A percentile compares a stretch with the other conserved stretches of the same genome.
Conservation (phyloP, 192 early-diverging fungal species). For the Powellomyces hirtus region DNA sequence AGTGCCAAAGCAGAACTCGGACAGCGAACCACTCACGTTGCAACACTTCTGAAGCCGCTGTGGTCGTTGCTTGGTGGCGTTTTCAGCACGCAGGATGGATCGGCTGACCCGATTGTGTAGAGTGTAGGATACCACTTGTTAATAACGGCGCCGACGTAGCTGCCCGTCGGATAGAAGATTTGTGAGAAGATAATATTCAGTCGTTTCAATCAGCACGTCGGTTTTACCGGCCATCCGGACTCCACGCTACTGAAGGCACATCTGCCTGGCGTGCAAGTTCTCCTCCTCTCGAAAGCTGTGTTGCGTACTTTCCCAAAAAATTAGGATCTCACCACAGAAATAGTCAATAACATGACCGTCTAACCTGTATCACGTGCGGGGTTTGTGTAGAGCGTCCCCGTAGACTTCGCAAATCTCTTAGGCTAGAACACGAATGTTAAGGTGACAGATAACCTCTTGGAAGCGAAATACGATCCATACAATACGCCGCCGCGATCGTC, state of each 20-base stretch:
- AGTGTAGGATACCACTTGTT: slow-evolving; percentile 21
- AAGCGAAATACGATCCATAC: slow-evolving; percentile 11
- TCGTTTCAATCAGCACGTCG: neutral
- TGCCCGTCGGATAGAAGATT: too few relatives aligned
- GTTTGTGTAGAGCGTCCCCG: neutral
- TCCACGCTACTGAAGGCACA: slow-evolving; percentile 14
- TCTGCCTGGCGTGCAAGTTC: too few relatives aligned
- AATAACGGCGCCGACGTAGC: slow-evolving; percentile 10
- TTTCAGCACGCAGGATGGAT: slow-evolving; percentile 12
- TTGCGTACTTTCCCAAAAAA: too few relatives aligned
- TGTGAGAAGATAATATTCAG: neutral
- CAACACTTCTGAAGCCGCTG: slow-evolving; percentile 6
- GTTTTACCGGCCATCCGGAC: slow-evolving; percentile 1
- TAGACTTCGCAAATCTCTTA: neutral
- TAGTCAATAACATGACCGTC: neutral
- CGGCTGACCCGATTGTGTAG: slow-evolving; percentile 9
- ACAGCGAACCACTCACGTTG: too few relatives aligned
- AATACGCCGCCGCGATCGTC: slow-evolving; percentile 10
- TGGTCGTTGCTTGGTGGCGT: slow-evolving; percentile 1
- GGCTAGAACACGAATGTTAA: too few relatives aligned
- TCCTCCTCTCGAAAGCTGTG: too few relatives aligned
- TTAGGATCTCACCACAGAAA: too few relatives aligned
- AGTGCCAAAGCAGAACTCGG: neutral
- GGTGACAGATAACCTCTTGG: too few relatives aligned
- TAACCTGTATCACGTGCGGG: too few relatives aligned